A percentile compares a stretch with the other conserved stretches of the same genome.
These are phyloP conservation scores for Rhododendron ovatum DNA, from an alignment of 148 eudicot species.

Conservation along the genomic window DNA sequence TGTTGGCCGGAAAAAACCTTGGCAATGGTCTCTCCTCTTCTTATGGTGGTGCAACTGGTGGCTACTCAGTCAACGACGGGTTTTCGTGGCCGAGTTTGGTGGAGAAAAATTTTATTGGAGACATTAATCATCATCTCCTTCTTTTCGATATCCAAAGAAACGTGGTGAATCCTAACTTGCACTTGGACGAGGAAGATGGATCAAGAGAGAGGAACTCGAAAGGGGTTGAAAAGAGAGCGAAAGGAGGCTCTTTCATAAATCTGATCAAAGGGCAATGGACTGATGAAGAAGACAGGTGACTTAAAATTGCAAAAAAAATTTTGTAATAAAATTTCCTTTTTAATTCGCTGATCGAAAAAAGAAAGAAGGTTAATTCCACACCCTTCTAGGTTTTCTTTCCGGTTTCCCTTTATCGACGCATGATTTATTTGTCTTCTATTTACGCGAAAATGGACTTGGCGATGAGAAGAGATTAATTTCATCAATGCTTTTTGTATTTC, in stretches of 20 bases:
- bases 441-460: not conserved
- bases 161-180: conserved; percentile 7
- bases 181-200: not conserved
- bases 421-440: not conserved
- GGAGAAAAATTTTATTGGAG: not conserved
- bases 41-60: conserved; percentile 3
- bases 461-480: not conserved
- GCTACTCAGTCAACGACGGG: not conserved
- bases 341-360: not conserved
- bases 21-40: not conserved
- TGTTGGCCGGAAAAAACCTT: conserved; percentile 11
- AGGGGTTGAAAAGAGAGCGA: conserved; percentile 18
- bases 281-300: conserved; percentile 66
- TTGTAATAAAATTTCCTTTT: not conserved
- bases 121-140: not conserved
- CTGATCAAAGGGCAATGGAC: conserved; percentile 79
- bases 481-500: not conserved
- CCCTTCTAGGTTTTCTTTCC: not conserved
- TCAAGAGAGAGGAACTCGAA: not conserved
- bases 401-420: not conserved
- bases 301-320: not conserved
- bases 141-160: conserved; percentile 8
- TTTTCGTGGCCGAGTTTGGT: conserved; percentile 9
- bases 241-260: conserved; percentile 6
- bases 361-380: no score